Evolutionary conservation across 2,329 filamentous ascomycete species (phyloP), one percentile per base, ranked within the genome.

Genomic region (Penicillium sp.): DNA sequence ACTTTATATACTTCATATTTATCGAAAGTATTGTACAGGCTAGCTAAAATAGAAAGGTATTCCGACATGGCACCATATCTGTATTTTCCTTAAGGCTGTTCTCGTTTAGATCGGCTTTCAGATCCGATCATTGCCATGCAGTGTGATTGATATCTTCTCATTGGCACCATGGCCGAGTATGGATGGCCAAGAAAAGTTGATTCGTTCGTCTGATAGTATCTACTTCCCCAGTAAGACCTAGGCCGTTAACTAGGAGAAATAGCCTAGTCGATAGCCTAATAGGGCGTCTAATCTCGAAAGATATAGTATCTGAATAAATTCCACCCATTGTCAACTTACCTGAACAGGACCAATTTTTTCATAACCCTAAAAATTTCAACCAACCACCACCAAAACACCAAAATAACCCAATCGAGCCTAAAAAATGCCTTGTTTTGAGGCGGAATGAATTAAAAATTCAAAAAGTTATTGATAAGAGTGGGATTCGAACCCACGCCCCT

Each of bases 401-500:
- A 40, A 40, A 40, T 2, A 9, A 16, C 37, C 3, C 11, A 16
- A 40, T n/a, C 24, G 14, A 42, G 14, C 10, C n/a, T 3, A 10
- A 14, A 8, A 50, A 49, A 29, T 11, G 24, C 4, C 3, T 20
- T 26, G 4, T 14, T 5, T 18, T 13, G 6, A 31, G 3, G n/a
- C 8, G 2, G 3, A 40, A 20, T 13, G 3, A n/a, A 3, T 4
- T 24, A 38, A 52, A 20, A 24, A n/a, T n/a, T n/a, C 5, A 45
- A 50, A 55, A 50, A 45, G 24, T 32, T 54, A 22, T 9, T 26
- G 52, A 55, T 50, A 55, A 55, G 53, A 55, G 53, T 55, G 53
- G 53, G 53, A 55, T 55, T 55, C 18, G 53, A 55, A 55, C 53
- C 53, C 53, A 55, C 53, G 53, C 53, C 53, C 38, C 49, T 50